Evolutionary conservation across 768 basidiomycete species (phyloP).

Genomic region (Termitomyces sp.): DNA sequence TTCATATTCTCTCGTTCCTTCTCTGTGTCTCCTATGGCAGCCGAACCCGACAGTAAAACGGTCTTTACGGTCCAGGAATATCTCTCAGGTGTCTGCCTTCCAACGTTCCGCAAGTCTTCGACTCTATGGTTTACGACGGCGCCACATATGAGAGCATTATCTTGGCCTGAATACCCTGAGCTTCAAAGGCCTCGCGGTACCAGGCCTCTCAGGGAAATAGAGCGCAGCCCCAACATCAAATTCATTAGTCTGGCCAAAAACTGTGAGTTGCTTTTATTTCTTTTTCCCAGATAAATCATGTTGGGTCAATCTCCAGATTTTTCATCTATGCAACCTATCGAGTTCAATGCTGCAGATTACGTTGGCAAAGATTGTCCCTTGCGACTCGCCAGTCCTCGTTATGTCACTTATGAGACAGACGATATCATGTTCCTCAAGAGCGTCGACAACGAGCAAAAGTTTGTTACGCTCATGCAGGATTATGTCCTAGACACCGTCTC

Average conservation of each 20-base stretch:
- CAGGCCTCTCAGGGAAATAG: conserved; percentile 2
- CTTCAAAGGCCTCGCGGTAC: conserved; percentile 10
- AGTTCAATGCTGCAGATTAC: conserved; percentile 4
- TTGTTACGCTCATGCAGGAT: conserved; percentile 11
- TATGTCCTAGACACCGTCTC: conserved; percentile 18
- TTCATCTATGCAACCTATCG: neutral
- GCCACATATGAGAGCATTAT: conserved; percentile 1
- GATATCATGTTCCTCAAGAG: conserved; percentile 13
- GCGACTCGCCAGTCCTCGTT: conserved; percentile 11
- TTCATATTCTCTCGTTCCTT: neutral
- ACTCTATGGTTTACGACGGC: neutral
- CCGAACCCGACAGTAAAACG: neutral
- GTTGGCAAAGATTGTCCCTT: conserved; percentile 10
- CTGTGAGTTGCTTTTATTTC: neutral
- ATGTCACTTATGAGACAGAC: conserved; percentile 11
- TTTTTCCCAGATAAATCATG: neutral
- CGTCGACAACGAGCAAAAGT: conserved; percentile 17
- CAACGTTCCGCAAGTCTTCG: conserved; percentile 9
- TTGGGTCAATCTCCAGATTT: neutral
- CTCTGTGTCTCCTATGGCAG: neutral
- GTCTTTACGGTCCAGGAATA: conserved; percentile 11
- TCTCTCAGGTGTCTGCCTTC: conserved; percentile 8
- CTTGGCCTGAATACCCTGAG: conserved; percentile 16
- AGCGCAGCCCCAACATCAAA: conserved; percentile 4
- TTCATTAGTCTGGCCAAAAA: conserved; percentile 3